Evolutionary conservation across 2,329 filamentous ascomycete species (phyloP), one percentile per base, ranked within the genome.

Genomic region (Aspergillus sp.): DNA sequence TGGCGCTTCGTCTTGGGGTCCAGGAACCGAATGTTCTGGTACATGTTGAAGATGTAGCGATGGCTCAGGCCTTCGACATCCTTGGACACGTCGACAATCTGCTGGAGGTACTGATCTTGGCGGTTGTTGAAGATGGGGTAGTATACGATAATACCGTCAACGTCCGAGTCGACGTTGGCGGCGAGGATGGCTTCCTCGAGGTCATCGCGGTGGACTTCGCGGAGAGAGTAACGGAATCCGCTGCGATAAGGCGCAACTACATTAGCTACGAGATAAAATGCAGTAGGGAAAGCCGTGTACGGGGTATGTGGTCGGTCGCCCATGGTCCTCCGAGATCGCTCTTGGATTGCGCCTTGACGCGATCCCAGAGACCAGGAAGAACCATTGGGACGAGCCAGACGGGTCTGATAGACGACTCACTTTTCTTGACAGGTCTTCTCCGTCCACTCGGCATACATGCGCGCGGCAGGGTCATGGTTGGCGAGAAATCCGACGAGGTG

Each of bases 1-100:
- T 90, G 89, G 4, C 87, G 87, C 57, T 71, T 67, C 41, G 66
- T 70, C 32, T 69, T 65, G 20, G 85, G 78, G 73, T 99, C 94
- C 51, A 99, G 81, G 78, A 92, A 97, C 60, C 94, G 90, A 65
- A 95, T 84, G 77, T 99, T 99, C 79, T 96, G 89, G 77, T 97
- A 99, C 92, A 99, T 96, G 82, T 99, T 99, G 83, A 93, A 92
- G 67, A 97, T 88, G 76, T 97, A 92, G 68, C 86, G 87, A 74
- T 96, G 93, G 63, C 88, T 90, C 53, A 99, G 84, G 33, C 94
- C 94, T 74, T 99, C 94, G 60, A 99, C 93, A 66, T 99, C 94
- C 75, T 99, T 97, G 72, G 82, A 77, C 41, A 96, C 82, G 51
- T 90, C 86, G 51, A 96, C 91, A 3, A 95, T 90, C 76, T 96